These are phyloP conservation scores for Citrullus mucosospermus DNA, from an alignment of 306 rosid genomes.

Conservation along the genomic window DNA sequence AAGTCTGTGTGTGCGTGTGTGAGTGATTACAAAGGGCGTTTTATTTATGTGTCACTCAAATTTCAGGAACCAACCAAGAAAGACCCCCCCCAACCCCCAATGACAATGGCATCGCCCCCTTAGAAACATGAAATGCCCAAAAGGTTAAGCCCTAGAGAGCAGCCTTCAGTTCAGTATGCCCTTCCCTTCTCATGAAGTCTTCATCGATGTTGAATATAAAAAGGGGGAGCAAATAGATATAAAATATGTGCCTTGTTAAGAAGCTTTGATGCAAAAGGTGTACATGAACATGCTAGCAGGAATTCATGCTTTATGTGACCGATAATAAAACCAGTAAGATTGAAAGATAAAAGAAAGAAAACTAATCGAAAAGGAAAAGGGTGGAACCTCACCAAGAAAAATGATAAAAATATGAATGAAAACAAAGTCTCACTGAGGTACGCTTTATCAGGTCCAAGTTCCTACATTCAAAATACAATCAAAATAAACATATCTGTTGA, in stretches of 20 bases:
- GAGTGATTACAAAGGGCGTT: not conserved
- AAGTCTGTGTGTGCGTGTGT: not conserved
- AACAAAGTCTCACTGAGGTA: constrained; percentile 71
- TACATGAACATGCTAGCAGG: not conserved
- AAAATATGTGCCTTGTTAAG: not conserved
- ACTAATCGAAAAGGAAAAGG: not conserved
- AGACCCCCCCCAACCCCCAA: not conserved
- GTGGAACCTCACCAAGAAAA: constrained; percentile 41
- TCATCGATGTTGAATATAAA: not conserved
- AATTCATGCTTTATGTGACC: not conserved
- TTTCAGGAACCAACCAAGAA: not conserved
- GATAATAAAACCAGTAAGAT: not conserved
- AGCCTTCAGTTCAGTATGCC: not conserved
- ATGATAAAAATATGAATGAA: constrained; percentile 46
- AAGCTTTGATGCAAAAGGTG: not conserved
- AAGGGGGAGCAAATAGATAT: not conserved
- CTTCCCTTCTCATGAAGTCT: not conserved
- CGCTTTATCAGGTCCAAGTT: constrained; percentile 62
- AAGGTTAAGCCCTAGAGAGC: not conserved
- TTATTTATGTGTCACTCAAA: not conserved
- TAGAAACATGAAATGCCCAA: not conserved
- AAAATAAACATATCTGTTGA: constrained; percentile 9
- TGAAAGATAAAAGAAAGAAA: not conserved
- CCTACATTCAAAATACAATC: constrained; percentile 17
- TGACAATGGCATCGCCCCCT: not conserved